Evolutionary conservation across 768 basidiomycete species (phyloP).

Genomic region (Phlegmacium glaucopus): DNA sequence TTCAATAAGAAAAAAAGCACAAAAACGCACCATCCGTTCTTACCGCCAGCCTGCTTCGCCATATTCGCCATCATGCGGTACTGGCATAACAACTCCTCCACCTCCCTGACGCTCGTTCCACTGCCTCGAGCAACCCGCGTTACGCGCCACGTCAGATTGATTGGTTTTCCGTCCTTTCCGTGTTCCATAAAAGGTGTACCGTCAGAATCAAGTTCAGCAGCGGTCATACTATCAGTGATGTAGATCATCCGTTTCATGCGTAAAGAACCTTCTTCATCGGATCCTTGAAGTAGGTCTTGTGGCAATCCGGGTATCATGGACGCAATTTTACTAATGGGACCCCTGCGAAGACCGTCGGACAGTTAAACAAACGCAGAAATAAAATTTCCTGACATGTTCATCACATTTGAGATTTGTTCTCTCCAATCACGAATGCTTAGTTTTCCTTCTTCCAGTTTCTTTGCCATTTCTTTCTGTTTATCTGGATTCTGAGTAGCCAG

Average conservation of each 20-base stretch:
- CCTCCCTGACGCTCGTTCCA: constrained; percentile 93
- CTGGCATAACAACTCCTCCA: constrained; percentile 96
- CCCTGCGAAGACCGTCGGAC: constrained; percentile 50
- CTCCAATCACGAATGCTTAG: constrained; percentile 96
- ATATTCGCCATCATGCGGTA: constrained; percentile 99
- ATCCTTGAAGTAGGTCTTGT: constrained; percentile 85
- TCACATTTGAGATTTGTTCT: constrained; percentile 95
- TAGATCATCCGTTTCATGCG: constrained; percentile 98
- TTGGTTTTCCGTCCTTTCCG: constrained; percentile 79
- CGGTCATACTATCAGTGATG: constrained; percentile 98
- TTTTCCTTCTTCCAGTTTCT: constrained; percentile 96
- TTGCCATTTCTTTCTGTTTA: constrained; percentile 96
- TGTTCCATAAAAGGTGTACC: constrained; percentile 86
- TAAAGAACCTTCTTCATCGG: constrained; percentile 86
- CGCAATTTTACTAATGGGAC: constrained; percentile 97
- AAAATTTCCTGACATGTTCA: constrained; percentile 79
- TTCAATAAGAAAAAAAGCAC: background rate
- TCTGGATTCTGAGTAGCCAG: constrained; percentile 91
- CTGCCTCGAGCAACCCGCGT: constrained; percentile 88
- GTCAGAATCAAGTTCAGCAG: constrained; percentile 90
- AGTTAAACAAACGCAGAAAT: constrained; percentile 1
- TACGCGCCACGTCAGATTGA: constrained; percentile 87
- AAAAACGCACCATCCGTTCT: constrained; percentile 79
- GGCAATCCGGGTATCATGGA: constrained; percentile 98
- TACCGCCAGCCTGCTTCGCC: constrained; percentile 97